These are phyloP conservation scores for Chenopodium suecicum DNA, from an alignment of 148 eudicot species.

Conservation along the genomic window DNA sequence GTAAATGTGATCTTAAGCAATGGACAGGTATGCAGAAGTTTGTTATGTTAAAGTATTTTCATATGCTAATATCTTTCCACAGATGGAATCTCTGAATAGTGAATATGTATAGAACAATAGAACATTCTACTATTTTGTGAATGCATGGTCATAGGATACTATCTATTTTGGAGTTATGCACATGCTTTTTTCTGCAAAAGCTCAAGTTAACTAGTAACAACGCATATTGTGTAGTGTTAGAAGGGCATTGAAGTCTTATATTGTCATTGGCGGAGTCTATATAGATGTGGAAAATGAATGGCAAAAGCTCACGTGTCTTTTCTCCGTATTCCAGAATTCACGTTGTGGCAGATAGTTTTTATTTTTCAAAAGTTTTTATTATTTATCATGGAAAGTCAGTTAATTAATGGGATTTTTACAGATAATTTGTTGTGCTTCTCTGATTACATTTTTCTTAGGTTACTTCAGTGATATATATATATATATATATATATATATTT, in stretches of 20 bases:
- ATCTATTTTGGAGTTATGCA: neutral
- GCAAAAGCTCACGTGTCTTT: neutral
- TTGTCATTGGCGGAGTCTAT: neutral
- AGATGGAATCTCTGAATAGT: neutral
- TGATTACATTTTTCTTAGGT: neutral
- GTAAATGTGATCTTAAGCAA: slow-evolving; percentile 64
- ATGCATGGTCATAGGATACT: neutral
- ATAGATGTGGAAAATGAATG: neutral
- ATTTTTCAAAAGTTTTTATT: neutral
- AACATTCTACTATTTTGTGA: neutral
- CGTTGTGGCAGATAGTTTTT: neutral
- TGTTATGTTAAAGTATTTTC: slow-evolving; percentile 4
- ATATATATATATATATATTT: too few species aligned
- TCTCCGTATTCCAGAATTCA: neutral
- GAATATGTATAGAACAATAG: neutral
- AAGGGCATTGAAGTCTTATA: neutral
- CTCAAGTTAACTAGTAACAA: neutral
- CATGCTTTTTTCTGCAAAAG: neutral
- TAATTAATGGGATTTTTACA: neutral
- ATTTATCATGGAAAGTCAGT: neutral
- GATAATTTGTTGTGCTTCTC: neutral
- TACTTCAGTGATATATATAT: neutral
- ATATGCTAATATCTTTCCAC: neutral
- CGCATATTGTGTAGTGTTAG: neutral
- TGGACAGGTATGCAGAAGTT: slow-evolving; percentile 63